Percentiles rank a stretch among this genome's conserved stretches.
These are phyloP conservation scores for Helichrysum umbraculigerum DNA, from an alignment of 129 eudicot species.

Conservation along the genomic window DNA sequence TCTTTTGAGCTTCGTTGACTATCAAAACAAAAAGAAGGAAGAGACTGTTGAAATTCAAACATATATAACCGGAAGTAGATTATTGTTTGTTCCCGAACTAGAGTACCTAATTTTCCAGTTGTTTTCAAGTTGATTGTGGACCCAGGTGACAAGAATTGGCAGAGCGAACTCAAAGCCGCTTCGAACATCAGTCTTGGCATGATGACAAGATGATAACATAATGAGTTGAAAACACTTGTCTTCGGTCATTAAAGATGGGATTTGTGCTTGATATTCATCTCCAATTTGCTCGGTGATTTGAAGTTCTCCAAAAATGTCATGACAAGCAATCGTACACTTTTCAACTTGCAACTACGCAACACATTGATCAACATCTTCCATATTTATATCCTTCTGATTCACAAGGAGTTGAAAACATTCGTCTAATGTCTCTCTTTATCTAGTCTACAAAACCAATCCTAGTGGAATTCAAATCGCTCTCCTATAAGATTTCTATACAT, in stretches of 20 bases:
- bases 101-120: neutral
- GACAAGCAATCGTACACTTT: slow-evolving; percentile 24
- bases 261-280: slow-evolving; percentile 51
- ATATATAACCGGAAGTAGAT: neutral
- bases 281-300: slow-evolving; percentile 47
- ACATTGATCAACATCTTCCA: slow-evolving; percentile 26
- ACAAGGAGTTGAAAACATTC: too few relatives aligned
- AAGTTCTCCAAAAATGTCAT: slow-evolving; percentile 41
- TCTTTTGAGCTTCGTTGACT: slow-evolving; percentile 15
- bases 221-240: slow-evolving; percentile 26
- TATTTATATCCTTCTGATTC: slow-evolving; percentile 24
- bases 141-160: slow-evolving; percentile 47
- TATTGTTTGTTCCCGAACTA: neutral
- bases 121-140: slow-evolving; percentile 23
- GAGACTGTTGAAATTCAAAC: neutral
- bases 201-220: slow-evolving; percentile 14
- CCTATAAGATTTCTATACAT: too few relatives aligned
- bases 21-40: slow-evolving; percentile 25
- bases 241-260: slow-evolving; percentile 40
- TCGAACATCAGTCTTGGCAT: slow-evolving; percentile 6
- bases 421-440: too few relatives aligned
- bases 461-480: too few relatives aligned
- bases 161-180: slow-evolving; percentile 28
- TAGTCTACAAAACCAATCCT: too few relatives aligned
- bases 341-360: slow-evolving; percentile 26